Conservation (phyloP, 768 basidiomycete genomes). For the Sarcomyxa edulis region DNA sequence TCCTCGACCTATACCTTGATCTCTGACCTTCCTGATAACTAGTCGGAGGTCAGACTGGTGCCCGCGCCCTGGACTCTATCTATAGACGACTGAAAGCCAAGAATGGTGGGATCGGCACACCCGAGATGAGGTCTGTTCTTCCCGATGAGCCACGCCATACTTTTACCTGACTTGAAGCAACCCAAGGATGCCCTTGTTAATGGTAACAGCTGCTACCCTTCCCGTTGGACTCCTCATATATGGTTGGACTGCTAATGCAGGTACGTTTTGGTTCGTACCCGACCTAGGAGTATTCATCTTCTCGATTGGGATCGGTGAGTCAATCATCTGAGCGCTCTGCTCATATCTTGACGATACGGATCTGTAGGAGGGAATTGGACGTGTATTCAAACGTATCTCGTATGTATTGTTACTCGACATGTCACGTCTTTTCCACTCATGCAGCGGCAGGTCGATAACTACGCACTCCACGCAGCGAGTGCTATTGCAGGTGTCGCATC, state of each 20-base stretch:
- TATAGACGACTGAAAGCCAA: slow-evolving; percentile 39
- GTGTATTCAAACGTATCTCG: slow-evolving; percentile 54
- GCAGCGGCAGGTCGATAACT: slow-evolving; percentile 70
- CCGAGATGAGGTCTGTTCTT: slow-evolving; percentile 40
- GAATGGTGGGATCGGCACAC: slow-evolving; percentile 47
- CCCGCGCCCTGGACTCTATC: slow-evolving; percentile 39
- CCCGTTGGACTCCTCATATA: slow-evolving; percentile 59
- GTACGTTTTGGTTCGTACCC: slow-evolving; percentile 53
- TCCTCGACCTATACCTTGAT: slow-evolving; percentile 8
- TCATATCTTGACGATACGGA: slow-evolving; percentile 32
- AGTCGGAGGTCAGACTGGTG: slow-evolving; percentile 35
- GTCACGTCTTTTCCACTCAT: background rate
- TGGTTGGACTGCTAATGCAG: slow-evolving; percentile 53
- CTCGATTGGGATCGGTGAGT: slow-evolving; percentile 42
- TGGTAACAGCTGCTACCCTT: slow-evolving; percentile 46
- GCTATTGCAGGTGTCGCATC: slow-evolving; percentile 52
- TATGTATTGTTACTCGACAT: slow-evolving; percentile 29
- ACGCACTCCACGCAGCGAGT: slow-evolving; percentile 66
- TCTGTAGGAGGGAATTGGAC: slow-evolving; percentile 29
- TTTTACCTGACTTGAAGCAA: slow-evolving; percentile 2
- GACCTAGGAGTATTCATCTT: slow-evolving; percentile 39
- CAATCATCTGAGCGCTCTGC: slow-evolving; percentile 33
- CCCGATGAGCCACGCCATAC: background rate
- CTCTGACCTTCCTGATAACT: background rate
- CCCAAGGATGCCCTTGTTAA: slow-evolving; percentile 27